phyloP scores from a whole-genome alignment of 2,329 filamentous ascomycete species.

The Verticillium alfalfae region DNA sequence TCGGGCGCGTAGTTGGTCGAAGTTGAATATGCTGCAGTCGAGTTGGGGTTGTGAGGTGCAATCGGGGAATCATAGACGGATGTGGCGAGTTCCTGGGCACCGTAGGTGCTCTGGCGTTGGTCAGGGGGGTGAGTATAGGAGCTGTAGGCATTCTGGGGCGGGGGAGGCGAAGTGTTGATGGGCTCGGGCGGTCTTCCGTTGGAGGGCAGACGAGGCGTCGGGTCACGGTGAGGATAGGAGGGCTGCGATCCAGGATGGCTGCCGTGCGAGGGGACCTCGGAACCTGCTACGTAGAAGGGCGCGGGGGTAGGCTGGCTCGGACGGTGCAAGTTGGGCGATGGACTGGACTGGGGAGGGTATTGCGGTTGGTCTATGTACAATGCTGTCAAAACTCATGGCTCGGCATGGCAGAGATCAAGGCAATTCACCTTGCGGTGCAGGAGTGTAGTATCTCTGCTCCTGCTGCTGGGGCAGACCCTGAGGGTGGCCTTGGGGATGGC shows the following conservation, averaged over 20 bases:
- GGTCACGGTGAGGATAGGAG: slow-evolving; percentile 46
- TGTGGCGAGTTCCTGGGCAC: slow-evolving; percentile 72
- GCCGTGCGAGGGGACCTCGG: slow-evolving; percentile 42
- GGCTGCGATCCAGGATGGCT: slow-evolving; percentile 27
- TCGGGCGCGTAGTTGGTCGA: slow-evolving; percentile 42
- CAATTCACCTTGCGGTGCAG: slow-evolving; percentile 45
- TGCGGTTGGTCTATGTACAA: slow-evolving; percentile 32
- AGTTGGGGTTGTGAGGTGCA: slow-evolving; percentile 42
- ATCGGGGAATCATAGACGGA: slow-evolving; percentile 73
- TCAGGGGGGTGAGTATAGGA: slow-evolving; percentile 39
- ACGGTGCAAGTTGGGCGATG: slow-evolving; percentile 50
- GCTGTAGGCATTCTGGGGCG: slow-evolving; percentile 42
- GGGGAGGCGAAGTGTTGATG: slow-evolving; percentile 46
- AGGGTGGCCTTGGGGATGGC: slow-evolving; percentile 2
- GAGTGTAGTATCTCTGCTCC: slow-evolving; percentile 59
- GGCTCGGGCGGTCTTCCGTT: slow-evolving; percentile 43
- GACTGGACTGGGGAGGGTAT: slow-evolving; percentile 37
- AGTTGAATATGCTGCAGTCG: slow-evolving; percentile 36
- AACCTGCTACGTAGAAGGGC: slow-evolving; percentile 62
- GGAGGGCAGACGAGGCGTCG: slow-evolving; percentile 42
- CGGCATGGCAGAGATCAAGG: slow-evolving; percentile 7
- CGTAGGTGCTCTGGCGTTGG: slow-evolving; percentile 62
- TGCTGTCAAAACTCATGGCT: slow-evolving; percentile 18
- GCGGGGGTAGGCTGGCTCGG: slow-evolving; percentile 43
- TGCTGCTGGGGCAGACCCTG: slow-evolving; percentile 8